Evolutionary conservation across 1,284 basidiomycete genomes (phyloP).

Genomic region (Bondarzewia mesenterica): DNA sequence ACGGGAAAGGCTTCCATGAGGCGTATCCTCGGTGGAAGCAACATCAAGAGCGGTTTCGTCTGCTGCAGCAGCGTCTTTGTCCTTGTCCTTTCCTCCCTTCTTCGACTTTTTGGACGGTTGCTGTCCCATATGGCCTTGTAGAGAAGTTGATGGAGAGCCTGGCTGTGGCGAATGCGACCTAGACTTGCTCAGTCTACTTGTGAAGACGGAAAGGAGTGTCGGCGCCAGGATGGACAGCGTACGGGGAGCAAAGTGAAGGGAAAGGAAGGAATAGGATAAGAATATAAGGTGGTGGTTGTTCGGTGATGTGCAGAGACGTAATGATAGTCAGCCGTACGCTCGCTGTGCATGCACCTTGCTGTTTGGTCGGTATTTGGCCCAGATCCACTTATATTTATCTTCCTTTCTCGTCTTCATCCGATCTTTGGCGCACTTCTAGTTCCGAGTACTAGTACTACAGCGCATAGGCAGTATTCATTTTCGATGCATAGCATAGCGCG

Average conservation of each 20-base stretch:
- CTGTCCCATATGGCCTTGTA: constrained; percentile 60
- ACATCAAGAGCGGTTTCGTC: constrained; percentile 25
- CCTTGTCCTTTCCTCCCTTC: constrained; percentile 61
- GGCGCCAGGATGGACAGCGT: constrained; percentile 60
- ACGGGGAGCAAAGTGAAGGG: constrained; percentile 6
- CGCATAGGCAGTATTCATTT: constrained; percentile 13
- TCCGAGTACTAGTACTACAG: neutral
- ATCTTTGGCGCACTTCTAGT: neutral
- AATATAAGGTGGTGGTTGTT: neutral
- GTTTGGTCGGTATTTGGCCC: constrained; percentile 13
- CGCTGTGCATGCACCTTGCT: neutral
- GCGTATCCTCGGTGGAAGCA: constrained; percentile 18
- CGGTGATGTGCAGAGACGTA: neutral
- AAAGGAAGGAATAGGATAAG: neutral
- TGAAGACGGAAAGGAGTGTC: constrained; percentile 66
- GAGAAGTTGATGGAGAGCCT: constrained; percentile 23
- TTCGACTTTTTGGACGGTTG: constrained; percentile 72
- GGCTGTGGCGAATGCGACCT: constrained; percentile 63
- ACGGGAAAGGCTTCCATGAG: constrained; percentile 37
- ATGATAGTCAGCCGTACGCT: neutral
- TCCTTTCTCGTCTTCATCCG: neutral
- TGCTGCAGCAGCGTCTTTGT: constrained; percentile 36
- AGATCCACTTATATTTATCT: neutral
- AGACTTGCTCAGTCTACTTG: constrained; percentile 60
- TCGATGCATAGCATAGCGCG: constrained; percentile 25